phyloP scores from a whole-genome alignment of 23 red algal species.

The Agarophyton chilense region DNA sequence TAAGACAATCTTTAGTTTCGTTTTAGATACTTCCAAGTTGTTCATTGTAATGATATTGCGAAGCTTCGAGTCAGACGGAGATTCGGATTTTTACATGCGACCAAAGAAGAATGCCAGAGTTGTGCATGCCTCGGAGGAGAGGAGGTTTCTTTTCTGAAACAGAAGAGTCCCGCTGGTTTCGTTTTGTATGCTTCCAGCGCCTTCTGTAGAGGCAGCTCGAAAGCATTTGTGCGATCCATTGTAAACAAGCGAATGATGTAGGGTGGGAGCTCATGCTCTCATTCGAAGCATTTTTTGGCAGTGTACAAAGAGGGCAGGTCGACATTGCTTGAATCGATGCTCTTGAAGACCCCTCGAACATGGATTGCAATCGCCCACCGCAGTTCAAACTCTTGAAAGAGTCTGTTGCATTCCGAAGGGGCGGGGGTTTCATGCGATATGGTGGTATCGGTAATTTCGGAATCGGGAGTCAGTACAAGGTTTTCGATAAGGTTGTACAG shows the following conservation, averaged over 20 bases:
- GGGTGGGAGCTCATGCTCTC: not conserved
- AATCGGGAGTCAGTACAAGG: no score
- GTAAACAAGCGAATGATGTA: not conserved
- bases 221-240: not conserved
- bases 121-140: not conserved
- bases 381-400: no score
- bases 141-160: not conserved
- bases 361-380: no score
- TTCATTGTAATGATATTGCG: not conserved
- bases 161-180: not conserved
- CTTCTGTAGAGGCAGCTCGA: not conserved
- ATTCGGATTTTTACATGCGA: not conserved
- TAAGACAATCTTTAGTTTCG: not conserved
- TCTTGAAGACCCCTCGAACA: not conserved
- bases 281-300: not conserved
- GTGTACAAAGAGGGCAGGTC: not conserved
- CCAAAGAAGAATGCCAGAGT: not conserved
- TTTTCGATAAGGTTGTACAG: no score
- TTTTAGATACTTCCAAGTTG: not conserved
- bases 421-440: no score
- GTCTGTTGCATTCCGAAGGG: no score
- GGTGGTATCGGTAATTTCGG: no score
- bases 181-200: not conserved
- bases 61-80: not conserved
- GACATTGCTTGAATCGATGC: not conserved